Evolutionary conservation across 352 stramenopile genomes (phyloP), one percentile per base, ranked within the genome.

Genomic region (Phytophthora syringae): DNA sequence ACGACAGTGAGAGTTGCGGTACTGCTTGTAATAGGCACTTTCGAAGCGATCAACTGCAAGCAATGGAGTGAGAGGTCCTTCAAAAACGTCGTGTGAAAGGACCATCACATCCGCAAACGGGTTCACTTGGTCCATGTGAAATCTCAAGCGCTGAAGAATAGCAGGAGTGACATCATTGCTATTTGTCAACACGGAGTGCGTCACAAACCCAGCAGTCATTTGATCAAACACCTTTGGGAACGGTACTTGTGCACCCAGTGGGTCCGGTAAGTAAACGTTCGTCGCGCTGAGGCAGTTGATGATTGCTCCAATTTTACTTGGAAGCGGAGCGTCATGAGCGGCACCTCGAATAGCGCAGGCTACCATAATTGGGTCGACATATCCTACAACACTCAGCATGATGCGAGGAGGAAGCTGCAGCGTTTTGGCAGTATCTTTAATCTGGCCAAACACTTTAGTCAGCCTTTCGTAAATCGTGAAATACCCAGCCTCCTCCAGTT

Each of bases 221-320:
- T 94, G 86, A 43, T 92, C 86, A 21, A 89, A 91, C 0, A 94
- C 59, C 55, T 80, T 85, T 0, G 82, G 86, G 9, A 90, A 80
- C 21, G 82, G 64, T 42, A 42, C 59, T 62, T 88, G 68, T 1
- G 71, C 42, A 7, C 37, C 42, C 7, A 77, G 30, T 9, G 67
- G 24, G 42, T 92, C 81, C 0, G 84, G 81, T 11, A 79, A 28
- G n/a, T 88, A 89, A 25, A 80, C 63, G 43, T 88, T 88, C 5
- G 67, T 79, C 3, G 80, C 80, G 43, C 61, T 83, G 24, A 92
- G 61, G 18, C 79, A 89, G 11, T 68, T 68, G 18, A 86, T 84
- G 1, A 90, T 25, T 11, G 76, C 65, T 5, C 80, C 74, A 3
- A 93, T 68, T 18, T 83, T 88, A 34, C 73, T 72, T 2, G 57